These are phyloP conservation scores for Neurospora sp. DNA, from an alignment of 495 filamentous ascomycete genomes.

Conservation along the genomic window DNA sequence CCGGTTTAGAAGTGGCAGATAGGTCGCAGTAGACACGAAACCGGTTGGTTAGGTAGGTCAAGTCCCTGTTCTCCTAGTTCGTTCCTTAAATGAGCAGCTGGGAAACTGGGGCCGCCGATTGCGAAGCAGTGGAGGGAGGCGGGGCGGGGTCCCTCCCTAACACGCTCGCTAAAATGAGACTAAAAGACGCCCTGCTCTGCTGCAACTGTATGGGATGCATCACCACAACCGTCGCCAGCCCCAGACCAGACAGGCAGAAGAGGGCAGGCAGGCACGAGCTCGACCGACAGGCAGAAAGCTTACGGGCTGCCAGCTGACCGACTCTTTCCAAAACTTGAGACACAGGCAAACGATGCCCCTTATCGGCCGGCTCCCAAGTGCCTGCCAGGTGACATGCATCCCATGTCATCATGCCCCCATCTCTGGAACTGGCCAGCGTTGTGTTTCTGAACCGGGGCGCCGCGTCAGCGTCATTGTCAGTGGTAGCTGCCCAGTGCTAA, in stretches of 20 bases:
- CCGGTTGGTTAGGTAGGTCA: neutral
- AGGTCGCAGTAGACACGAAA: neutral
- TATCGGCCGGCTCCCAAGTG: neutral
- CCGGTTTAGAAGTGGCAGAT: neutral
- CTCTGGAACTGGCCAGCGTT: neutral
- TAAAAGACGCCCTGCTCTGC: neutral
- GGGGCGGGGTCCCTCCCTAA: neutral
- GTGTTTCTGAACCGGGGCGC: neutral
- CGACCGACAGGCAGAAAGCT: neutral
- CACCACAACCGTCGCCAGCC: neutral
- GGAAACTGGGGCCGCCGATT: neutral
- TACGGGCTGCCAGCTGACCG: neutral
- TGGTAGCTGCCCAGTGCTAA: neutral
- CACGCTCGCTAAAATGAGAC: neutral
- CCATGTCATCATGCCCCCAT: neutral
- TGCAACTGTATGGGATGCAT: neutral
- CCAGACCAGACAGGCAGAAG: neutral
- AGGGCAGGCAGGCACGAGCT: neutral
- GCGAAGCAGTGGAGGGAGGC: neutral
- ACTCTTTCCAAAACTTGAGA: neutral
- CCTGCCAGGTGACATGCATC: neutral
- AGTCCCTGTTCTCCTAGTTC: neutral
- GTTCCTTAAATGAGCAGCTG: neutral
- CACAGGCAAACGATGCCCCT: neutral
- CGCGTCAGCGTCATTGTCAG: conserved; percentile 8